Evolutionary conservation across 148 eudicot species (phyloP), one percentile per base, ranked within the genome.

Genomic region (Vaccinium darrowii): DNA sequence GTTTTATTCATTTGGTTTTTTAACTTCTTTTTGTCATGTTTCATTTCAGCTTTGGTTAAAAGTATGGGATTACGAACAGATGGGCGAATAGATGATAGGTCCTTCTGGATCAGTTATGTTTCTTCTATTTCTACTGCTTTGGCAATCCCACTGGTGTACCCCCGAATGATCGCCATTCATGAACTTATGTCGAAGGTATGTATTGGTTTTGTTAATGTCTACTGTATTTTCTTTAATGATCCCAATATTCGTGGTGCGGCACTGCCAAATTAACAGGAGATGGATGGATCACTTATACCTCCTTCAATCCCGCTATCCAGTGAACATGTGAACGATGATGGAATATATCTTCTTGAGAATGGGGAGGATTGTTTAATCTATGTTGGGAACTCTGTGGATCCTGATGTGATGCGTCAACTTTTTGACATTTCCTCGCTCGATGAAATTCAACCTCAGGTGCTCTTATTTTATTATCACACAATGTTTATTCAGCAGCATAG

Each of bases 91-190:
- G 99, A 97, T 83, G 95, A 94, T 87, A 93, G 99, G 87, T 93
- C 98, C 82, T 92, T 85, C 58, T 97, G 99, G 99, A 91, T 92
- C 81, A 95, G 89, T 89, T 90, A 93, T 83, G 99, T 90, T 63
- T 93, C 98, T 81, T 92, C 94, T 72, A 87, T 97, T 83, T 92
- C 98, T 76, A 90, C 95, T 81, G 89, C 94, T 60, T 86, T 94
- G 93, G 96, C 97, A 73, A 91, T 97, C 74, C 99, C 99, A n/a
- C 88, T 97, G 85, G 98, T 97, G 77, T 97, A 93, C 90, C 99
- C 99, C 58, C 92, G 99, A 86, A 90, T 97, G 98, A 89, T 95
- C 78, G 87, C 95, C 72, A 84, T 97, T 87, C 98, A 97, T 87
- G 96, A 97, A 85, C 95, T 97, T 84, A 91, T 84, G 83, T 86